phyloP scores from a whole-genome alignment of 2,329 filamentous ascomycete species.

The Pseudogymnoascus sp. region DNA sequence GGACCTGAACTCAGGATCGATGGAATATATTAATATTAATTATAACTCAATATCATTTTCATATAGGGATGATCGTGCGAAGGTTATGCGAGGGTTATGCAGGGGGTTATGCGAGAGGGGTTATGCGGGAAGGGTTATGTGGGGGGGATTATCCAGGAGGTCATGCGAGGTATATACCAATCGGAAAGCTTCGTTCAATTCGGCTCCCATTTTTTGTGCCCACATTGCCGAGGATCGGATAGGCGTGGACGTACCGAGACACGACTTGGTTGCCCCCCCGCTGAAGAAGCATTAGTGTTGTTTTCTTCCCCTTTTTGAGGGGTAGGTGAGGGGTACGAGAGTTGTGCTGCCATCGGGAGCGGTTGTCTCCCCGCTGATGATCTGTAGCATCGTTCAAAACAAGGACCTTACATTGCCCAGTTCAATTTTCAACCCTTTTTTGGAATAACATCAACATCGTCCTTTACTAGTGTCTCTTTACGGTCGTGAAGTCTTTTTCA shows the following conservation, averaged over 20 bases:
- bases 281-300: too few species aligned
- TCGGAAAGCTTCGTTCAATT: neutral
- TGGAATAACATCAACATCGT: too few species aligned
- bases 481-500: neutral
- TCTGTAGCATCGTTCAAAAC: neutral
- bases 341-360: too few species aligned
- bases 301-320: too few species aligned
- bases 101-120: neutral
- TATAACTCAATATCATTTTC: neutral
- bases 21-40: neutral
- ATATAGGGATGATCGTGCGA: neutral
- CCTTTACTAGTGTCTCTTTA: too few species aligned
- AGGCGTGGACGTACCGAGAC: neutral
- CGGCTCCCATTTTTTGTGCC: neutral
- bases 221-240: neutral
- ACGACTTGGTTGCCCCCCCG: neutral
- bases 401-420: neutral
- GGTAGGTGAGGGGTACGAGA: too few species aligned
- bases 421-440: too few species aligned
- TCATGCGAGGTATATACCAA: neutral
- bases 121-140: neutral
- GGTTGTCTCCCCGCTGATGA: neutral
- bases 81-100: neutral
- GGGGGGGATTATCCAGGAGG: neutral
- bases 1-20: neutral